Conservation (phyloP, 257 asterid genomes). For the Ehretia macrophylla region DNA sequence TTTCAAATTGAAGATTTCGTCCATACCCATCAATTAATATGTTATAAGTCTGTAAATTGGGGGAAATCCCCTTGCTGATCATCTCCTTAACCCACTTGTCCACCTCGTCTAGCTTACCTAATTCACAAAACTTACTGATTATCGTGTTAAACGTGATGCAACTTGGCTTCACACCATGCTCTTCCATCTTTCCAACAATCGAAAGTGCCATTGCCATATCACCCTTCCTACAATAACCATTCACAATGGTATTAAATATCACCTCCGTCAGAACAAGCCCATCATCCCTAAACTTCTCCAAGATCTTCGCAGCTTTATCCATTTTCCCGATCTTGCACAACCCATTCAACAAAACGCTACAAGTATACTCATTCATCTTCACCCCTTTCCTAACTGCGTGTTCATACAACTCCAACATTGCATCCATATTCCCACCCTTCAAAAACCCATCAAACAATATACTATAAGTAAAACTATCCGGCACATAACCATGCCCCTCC, state of each 20-base stretch:
- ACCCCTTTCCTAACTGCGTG: conserved; percentile 49
- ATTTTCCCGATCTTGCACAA: conserved; percentile 57
- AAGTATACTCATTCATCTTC: conserved; percentile 38
- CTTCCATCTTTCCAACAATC: conserved; percentile 53
- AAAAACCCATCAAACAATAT: conserved; percentile 62
- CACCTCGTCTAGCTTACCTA: conserved; percentile 60
- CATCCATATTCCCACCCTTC: conserved; percentile 47
- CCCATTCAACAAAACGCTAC: conserved; percentile 53
- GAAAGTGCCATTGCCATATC: conserved; percentile 45
- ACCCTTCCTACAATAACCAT: conserved; percentile 60
- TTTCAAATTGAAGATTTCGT: conserved; percentile 39
- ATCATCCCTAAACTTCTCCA: conserved; percentile 42
- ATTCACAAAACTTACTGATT: conserved; percentile 41
- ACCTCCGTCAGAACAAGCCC: conserved; percentile 56
- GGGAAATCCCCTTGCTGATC: conserved; percentile 49
- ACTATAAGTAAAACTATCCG: conserved; percentile 67
- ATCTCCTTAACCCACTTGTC: conserved; percentile 51
- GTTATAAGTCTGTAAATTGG: conserved; percentile 59
- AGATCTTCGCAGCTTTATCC: conserved; percentile 50
- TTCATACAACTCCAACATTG: conserved; percentile 49
- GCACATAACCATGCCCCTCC: conserved; percentile 45
- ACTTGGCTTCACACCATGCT: conserved; percentile 47
- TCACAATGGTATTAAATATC: conserved; percentile 50
- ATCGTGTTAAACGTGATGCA: conserved; percentile 61
- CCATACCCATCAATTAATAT: conserved; percentile 67